These are phyloP conservation scores for Pseudogymnoascus sp. DNA, from an alignment of 2,329 filamentous ascomycete species.

Conservation along the genomic window DNA sequence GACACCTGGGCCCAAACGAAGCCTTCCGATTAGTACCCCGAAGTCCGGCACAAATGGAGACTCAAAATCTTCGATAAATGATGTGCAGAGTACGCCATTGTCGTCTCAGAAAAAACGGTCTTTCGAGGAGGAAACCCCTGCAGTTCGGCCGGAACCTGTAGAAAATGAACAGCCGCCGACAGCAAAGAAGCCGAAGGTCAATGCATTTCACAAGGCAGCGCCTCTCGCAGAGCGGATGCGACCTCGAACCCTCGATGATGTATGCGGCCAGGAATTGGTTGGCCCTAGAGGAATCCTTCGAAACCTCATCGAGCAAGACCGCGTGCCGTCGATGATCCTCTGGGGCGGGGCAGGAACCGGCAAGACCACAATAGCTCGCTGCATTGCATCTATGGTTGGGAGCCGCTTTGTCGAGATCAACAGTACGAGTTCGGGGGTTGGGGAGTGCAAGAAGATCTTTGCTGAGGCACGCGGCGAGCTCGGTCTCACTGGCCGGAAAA, in stretches of 20 bases:
- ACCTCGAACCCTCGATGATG: constrained; percentile 73
- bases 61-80: constrained; percentile 30
- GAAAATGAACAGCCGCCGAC: constrained; percentile 18
- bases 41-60: constrained; percentile 29
- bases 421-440: constrained; percentile 80
- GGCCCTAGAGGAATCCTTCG: constrained; percentile 77
- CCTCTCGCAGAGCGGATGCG: constrained; percentile 93
- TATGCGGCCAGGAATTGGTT: constrained; percentile 87
- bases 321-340: constrained; percentile 89
- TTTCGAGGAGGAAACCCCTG: constrained; percentile 23
- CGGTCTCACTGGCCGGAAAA: constrained; percentile 75
- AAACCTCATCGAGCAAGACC: constrained; percentile 75
- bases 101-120: constrained; percentile 26
- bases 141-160: background rate
- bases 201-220: constrained; percentile 59
- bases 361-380: constrained; percentile 86
- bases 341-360: constrained; percentile 80
- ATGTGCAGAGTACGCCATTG: constrained; percentile 20
- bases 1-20: constrained; percentile 52
- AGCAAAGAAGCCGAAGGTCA: constrained; percentile 62
- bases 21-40: constrained; percentile 26
- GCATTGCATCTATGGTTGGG: constrained; percentile 76
- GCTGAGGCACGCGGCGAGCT: constrained; percentile 75
- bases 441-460: constrained; percentile 90
- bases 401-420: constrained; percentile 93